Base-by-base conservation (phyloP, 2,329 filamentous ascomycete species). In the Nemania diffusa region DNA sequence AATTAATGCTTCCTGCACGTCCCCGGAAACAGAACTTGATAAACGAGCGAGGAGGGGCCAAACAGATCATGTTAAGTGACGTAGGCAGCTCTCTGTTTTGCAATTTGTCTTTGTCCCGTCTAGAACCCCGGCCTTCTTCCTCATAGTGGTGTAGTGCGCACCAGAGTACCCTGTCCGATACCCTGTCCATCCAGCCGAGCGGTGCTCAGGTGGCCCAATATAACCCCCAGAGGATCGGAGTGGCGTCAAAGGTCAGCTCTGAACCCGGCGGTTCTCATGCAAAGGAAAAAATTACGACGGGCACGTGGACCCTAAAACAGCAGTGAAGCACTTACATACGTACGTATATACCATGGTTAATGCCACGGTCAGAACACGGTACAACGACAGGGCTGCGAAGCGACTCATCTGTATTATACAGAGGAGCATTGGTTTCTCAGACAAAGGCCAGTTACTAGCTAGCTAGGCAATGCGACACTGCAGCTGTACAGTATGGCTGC, bases 11-110 rank as follows among this genome's bases (percentile, higher is more conserved):
- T 44, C 40, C 40, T 44, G 40, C 40, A 17, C 40, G 17, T 44
- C 3, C 40, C 40, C 40, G 40, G 40, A 44, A 44, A 44, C 40
- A 44, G 32, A 50, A 11, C 27, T 9, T 27, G 46, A 20, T 44
- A 17, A 42, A 32, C 58, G 26, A 53, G 24, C 15, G 34, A 62
- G 17, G 34, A 46, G 20, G 11, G 26, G 46, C 27, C 9, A 17
- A 44, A 52, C 20, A 5, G 40, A 57, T 20, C 46, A 46, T 66
- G 53, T 57, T 46, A 56, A 62, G 64, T 67, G 64, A 67, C 64
- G 64, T 62, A 62, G 55, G 24, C 9, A 50, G 40, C 15, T 52
- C 51, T 40, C 27, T 5, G 34, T 53, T 42, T 37, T 37, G 6
- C 29, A 13, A 26, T 57, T 32, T 5, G 44, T 44, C 56, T 29